phyloP scores from a whole-genome alignment of 208 protist species.

The Acanthamoeba quina region DNA sequence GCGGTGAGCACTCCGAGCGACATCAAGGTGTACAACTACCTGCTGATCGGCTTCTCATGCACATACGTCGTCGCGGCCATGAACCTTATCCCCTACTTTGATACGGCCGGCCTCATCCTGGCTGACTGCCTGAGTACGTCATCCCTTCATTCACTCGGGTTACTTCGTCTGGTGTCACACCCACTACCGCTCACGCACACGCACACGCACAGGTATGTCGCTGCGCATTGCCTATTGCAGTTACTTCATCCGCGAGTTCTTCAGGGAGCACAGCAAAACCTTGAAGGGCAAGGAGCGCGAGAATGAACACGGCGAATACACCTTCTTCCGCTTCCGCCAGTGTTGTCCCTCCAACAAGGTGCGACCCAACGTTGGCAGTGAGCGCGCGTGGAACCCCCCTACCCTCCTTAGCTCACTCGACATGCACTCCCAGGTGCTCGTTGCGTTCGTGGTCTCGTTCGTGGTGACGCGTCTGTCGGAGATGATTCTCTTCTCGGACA shows the following conservation, averaged over 20 bases:
- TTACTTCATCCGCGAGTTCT: conserved; percentile 41
- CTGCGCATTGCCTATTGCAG: conserved; percentile 28
- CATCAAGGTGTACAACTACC: conserved; percentile 33
- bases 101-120: conserved; percentile 21
- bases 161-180: background rate
- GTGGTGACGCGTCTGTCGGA: conserved; percentile 12
- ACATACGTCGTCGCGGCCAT: conserved; percentile 20
- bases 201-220: conserved; percentile 8
- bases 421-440: background rate
- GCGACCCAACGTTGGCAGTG: background rate
- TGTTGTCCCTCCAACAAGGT: conserved; percentile 26
- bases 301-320: conserved; percentile 7
- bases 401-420: background rate
- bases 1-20: conserved; percentile 13
- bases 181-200: background rate
- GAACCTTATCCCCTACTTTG: background rate
- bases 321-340: conserved; percentile 25
- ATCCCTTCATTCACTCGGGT: too few species aligned
- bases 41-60: background rate
- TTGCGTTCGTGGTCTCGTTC: conserved; percentile 38
- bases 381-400: background rate
- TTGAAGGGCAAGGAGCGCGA: conserved; percentile 32
- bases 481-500: background rate
- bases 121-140: conserved; percentile 41
- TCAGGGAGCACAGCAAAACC: background rate